Base-by-base conservation (phyloP, 2,329 filamentous ascomycete genomes). In the Colletotrichum cuscutae region DNA sequence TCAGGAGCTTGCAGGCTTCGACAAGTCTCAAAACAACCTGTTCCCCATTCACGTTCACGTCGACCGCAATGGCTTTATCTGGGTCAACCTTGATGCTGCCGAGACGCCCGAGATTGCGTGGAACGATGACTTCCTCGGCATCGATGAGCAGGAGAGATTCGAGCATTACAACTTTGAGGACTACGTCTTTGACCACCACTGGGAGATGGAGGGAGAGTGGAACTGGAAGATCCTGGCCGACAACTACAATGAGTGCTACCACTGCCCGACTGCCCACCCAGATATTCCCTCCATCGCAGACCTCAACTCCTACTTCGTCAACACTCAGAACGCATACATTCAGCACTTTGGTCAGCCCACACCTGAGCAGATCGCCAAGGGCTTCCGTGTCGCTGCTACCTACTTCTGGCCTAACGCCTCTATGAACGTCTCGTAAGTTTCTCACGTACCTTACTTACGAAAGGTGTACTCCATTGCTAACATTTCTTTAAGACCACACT, bases 171-270 rank as follows among this genome's bases (percentile, higher is more conserved):
- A 87, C 76, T 88, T 86, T 75, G 83, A 86, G 0, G 82, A 90
- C 63, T 92, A 90, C 77, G 77, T 80, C 19, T 91, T 90, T 75
- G 88, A 90, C 75, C 88, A 90, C 77, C 80, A 80, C 37, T 90
- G 88, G 87, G 85, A 89, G 75, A 86, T 89, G 85, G 85, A 89
- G 61, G 86, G 86, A 0, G 84, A 86, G 37, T 89, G 86, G 78
- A 90, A 90, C 81, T 91, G 89, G 89, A 91, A 91, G 81, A 86
- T 88, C 28, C 79, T 90, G 37, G 86, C 86, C 15, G 90, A 92
- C 77, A 91, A 92, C 82, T 92, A 90, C 83, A 92, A 92, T 78
- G 89, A 90, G 78, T 92, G 89, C 78, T 92, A 92, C 76, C 89
- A 91, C 82, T 91, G 89, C 82, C 86, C 86, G 63, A 88, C 86